Base-by-base conservation (phyloP, 768 basidiomycete genomes). In the Tricholoma matsutake region DNA sequence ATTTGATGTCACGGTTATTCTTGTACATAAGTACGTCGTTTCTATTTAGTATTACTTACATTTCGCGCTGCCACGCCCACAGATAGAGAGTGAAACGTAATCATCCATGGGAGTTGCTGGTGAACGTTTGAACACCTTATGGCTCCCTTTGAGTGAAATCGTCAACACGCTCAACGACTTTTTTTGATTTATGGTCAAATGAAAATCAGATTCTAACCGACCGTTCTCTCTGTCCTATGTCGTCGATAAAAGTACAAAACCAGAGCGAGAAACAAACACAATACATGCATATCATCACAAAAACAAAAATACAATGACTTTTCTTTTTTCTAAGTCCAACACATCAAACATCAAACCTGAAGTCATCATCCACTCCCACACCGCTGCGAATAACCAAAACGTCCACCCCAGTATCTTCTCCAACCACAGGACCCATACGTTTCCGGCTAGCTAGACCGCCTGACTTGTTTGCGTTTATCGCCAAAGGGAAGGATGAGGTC, bases 291-390 rank as follows among this genome's bases (percentile, higher is more conserved):
- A 25, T 25, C 22, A 25, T 25, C 22, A 25, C 22, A 25, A 25
- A 25, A 29, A 31, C 4, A 29, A 52, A 52, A 52, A 8, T 47
- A 22, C 45, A 47, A 2, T 5, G 22, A 25, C 22, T 25, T 25
- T n/a, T n/a, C 43, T 20, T 45, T 22, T 2, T 47, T 22, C 43
- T 25, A n/a, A n/a, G 16, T 52, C 7, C 51, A 52, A 10, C 28
- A n/a, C 47, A 57, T 57, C 56, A 57, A 45, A 57, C 43, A 29
- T 57, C 43, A 47, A 57, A 57, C 32, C n/a, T 57, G 20, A 47
- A 57, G 47, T 57, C 56, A 57, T 57, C 56, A 16, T 57, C 41
- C 16, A 32, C 16, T 16, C 20, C 29, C 9, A 32, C 8, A 34
- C 47, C 22, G 41, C 31, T 47, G 8, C 13, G 56, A 34, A 57